Base-by-base conservation (phyloP, 345 rosid genomes). In the Euphorbia lathyris region DNA sequence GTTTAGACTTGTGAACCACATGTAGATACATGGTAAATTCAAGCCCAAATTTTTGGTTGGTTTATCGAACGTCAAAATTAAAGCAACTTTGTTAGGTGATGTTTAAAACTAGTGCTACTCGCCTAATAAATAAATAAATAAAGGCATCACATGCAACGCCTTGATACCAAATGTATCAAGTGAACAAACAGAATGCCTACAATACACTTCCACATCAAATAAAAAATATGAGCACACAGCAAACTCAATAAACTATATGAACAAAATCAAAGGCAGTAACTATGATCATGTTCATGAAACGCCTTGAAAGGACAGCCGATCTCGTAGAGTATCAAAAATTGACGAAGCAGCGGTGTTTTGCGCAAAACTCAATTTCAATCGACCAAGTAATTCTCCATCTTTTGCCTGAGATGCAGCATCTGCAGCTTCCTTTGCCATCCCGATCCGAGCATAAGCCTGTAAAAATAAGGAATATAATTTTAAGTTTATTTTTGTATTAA, bases 371-470 rank as follows among this genome's bases (percentile, higher is more conserved):
- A 82, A 72, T 76, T 84, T 88, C 80, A 95, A 76, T 78, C 97
- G 85, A 58, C 90, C 97, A 32, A 95, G 88, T 83, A 95, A 81
- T 78, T 92, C 99, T 0, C 96, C 97, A 72, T 95, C 97, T 76
- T 90, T 88, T 34, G 97, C 93, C 72, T 88, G 97, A 69, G 95
- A 87, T 13, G 99, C 99, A 69, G 97, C 96, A 75, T 91, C 97
- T 17, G 97, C 98, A 17, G 98, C 97, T 83, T 95, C 99, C 81
- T 95, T 92, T 3, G 97, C 97, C 97, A 95, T 92, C 68, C 94
- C 99, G 58, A 95, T 87, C 75, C 92, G 87, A 74, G 97, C 97
- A 76, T 85, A 95, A 45, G 97, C 88, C 99, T 95, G 80, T n/a
- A 17, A 63, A 52, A 57, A 42, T 22, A 20, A 29, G 17, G 69